A percentile compares a stretch with the other conserved stretches of the same genome.
Conservation (phyloP, 768 basidiomycete species). For the Russula virescens region DNA sequence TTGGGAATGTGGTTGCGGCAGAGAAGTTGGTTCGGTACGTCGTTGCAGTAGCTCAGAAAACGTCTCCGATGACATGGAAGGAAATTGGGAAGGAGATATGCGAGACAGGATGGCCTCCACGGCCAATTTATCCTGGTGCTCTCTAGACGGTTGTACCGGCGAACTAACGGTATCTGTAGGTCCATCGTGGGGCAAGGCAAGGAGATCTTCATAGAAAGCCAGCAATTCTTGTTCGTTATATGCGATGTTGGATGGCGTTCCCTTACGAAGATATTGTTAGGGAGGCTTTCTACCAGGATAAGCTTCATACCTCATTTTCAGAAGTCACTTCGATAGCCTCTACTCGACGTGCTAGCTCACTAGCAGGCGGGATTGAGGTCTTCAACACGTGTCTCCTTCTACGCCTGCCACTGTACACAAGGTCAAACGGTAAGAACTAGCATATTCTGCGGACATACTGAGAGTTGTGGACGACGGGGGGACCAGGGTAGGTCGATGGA, state of each 20-base stretch:
- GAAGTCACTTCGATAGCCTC: slow-evolving; percentile 13
- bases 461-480: not conserved
- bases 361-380: not conserved
- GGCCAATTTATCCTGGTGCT: slow-evolving; percentile 21
- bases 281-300: not conserved
- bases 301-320: not conserved
- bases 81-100: not conserved
- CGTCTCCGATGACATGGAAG: not conserved
- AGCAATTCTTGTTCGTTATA: slow-evolving; percentile 37
- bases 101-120: slow-evolving; percentile 33
- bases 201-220: slow-evolving; percentile 39
- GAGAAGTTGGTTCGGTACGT: not conserved
- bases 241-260: not conserved
- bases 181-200: slow-evolving; percentile 26
- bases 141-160: slow-evolving; percentile 7
- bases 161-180: slow-evolving; percentile 13
- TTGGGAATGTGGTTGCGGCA: not conserved
- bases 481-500: not conserved
- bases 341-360: slow-evolving; percentile 18
- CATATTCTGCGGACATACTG: not conserved
- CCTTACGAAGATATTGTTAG: not conserved
- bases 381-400: not conserved
- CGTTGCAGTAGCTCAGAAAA: slow-evolving; percentile 9
- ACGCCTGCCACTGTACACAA: not conserved
- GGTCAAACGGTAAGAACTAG: not conserved